These are phyloP conservation scores for Cordyceps tenuipes DNA, from an alignment of 2,329 filamentous ascomycete species.

Conservation along the genomic window DNA sequence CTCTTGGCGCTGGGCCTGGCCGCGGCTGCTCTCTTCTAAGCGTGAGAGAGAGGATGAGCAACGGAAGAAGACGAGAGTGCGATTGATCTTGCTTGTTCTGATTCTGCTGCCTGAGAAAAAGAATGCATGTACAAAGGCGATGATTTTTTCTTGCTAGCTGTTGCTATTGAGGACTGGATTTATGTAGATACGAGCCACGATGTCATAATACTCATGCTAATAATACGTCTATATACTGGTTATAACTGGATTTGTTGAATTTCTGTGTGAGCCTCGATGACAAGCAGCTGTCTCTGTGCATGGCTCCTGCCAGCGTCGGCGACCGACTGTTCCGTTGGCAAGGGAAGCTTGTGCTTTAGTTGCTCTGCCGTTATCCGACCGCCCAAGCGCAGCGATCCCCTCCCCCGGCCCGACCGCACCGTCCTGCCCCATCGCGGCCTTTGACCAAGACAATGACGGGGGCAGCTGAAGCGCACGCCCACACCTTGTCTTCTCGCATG, in stretches of 20 bases:
- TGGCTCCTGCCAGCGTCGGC: too few species aligned
- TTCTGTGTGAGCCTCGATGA: too few species aligned
- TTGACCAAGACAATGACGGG: neutral
- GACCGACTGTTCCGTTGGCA: too few species aligned
- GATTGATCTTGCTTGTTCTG: neutral
- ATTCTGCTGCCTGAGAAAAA: too few species aligned
- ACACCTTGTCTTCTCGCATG: neutral
- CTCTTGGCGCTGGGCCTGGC: conserved; percentile 29
- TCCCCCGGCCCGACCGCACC: neutral
- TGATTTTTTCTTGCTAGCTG: neutral
- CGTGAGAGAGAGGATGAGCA: neutral
- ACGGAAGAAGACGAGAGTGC: neutral
- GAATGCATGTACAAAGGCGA: neutral
- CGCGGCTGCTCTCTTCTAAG: conserved; percentile 34
- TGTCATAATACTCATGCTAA: neutral
- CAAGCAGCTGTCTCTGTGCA: too few species aligned
- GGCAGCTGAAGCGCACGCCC: neutral
- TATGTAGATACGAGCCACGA: neutral
- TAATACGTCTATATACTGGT: neutral
- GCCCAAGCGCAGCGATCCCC: neutral
- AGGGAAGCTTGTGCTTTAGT: neutral
- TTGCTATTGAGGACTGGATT: neutral
- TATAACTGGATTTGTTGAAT: too few species aligned
- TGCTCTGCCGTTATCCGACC: too few species aligned
- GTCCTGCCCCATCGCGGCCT: too few species aligned